These are phyloP conservation scores for Apiospora phragmitis DNA, from an alignment of 2,329 filamentous ascomycete genomes.

Conservation along the genomic window DNA sequence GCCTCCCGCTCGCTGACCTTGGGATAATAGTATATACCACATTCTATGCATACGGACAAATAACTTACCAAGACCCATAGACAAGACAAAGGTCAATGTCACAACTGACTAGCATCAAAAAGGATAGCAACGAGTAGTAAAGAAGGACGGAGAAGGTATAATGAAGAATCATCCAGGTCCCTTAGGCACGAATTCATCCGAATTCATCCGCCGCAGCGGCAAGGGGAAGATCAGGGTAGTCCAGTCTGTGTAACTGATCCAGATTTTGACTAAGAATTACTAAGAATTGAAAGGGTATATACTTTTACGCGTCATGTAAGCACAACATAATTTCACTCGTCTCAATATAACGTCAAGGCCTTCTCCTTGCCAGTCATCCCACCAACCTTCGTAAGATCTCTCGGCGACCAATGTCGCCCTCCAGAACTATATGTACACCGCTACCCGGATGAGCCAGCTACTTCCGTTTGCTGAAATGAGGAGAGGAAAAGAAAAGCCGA, in stretches of 20 bases:
- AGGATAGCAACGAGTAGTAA: background rate
- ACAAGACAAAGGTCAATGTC: slow-evolving; percentile 21
- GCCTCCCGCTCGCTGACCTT: background rate
- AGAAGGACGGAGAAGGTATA: background rate
- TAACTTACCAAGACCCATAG: background rate
- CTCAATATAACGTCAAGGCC: background rate
- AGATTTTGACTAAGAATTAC: background rate
- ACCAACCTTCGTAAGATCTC: background rate
- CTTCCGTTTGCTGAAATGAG: background rate
- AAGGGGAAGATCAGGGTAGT: background rate
- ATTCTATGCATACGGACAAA: background rate
- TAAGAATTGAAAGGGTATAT: background rate
- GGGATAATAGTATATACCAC: background rate
- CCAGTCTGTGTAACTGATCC: background rate
- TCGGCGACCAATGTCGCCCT: background rate
- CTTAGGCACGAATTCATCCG: background rate
- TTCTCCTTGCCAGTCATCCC: background rate
- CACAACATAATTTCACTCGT: background rate
- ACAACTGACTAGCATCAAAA: background rate
- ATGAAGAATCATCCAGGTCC: background rate
- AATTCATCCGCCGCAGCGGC: background rate
- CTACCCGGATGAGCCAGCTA: background rate
- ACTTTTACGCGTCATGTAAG: background rate
- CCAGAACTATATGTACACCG: background rate
- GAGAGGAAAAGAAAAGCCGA: background rate